Evolutionary conservation across 257 asterid species (phyloP).

Genomic region (Nyctanthes arbortristis): DNA sequence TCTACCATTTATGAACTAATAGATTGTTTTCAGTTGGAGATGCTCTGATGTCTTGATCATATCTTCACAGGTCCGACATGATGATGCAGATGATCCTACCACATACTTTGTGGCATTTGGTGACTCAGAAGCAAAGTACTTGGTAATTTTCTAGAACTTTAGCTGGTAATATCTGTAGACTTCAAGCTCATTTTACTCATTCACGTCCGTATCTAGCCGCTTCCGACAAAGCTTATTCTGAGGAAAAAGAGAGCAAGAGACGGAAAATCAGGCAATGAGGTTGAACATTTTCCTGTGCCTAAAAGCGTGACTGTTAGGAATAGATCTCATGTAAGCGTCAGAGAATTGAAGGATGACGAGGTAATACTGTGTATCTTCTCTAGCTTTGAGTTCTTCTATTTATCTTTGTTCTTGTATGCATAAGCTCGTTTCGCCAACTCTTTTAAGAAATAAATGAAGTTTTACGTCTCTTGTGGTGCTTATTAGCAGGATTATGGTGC

Average conservation of each 20-base stretch:
- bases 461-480: not conserved
- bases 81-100: conserved; percentile 63
- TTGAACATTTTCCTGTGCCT: conserved; percentile 80
- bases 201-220: conserved; percentile 19
- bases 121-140: conserved; percentile 45
- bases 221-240: conserved; percentile 53
- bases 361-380: conserved; percentile 31
- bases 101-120: conserved; percentile 60
- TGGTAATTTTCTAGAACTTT: conserved; percentile 33
- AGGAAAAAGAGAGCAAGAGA: conserved; percentile 89
- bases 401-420: conserved; percentile 3
- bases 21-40: too few relatives aligned
- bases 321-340: conserved; percentile 50
- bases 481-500: conserved; percentile 52
- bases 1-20: too few relatives aligned
- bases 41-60: conserved; percentile 23
- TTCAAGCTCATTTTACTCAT: conserved; percentile 5
- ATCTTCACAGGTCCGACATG: conserved; percentile 64
- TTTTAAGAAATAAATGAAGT: too few relatives aligned
- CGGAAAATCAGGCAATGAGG: conserved; percentile 74
- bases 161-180: not conserved
- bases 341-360: conserved; percentile 63
- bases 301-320: conserved; percentile 70
- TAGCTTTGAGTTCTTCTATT: not conserved
- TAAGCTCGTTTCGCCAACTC: not conserved